Evolutionary conservation across 2,329 filamentous ascomycete genomes (phyloP), one percentile per base, ranked within the genome.

Genomic region (Nigrospora sphaerica): DNA sequence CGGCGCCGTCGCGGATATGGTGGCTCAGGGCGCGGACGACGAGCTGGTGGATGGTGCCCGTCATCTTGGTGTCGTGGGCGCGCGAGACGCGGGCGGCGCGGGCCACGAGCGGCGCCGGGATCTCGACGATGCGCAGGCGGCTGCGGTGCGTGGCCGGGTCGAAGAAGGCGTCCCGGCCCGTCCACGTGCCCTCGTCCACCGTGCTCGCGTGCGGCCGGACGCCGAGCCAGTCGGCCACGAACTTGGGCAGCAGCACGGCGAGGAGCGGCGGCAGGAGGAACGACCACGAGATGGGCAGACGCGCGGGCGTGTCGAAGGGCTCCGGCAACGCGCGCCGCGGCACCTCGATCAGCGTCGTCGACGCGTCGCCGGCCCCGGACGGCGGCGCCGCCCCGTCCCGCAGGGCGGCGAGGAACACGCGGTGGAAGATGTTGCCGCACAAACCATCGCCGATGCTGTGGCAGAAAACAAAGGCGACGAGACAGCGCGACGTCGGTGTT

Each of bases 401-500:
- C 13, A 56, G 44, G 3, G 55, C 60, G 5, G 58, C 18, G 12
- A 71, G 53, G 40, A 75, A 66, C 0, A 66, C 61, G 4, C 54
- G 57, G 46, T 75, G 71, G 46, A 76, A 73, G 5, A 64, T 54
- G 1, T 63, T 44, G 6, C 69, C 70, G 1, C 64, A 66, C 34
- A 61, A 62, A 0, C 71, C 73, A 49, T 75, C 72, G 9, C 66
- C 67, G 4, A 70, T 57, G 2, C 60, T 56, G 54, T 75, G 72
- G 0, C 69, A 73, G 52, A 59, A 73, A 1, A 61, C 56, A 44
- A 72, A 74, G 0, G 62, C 57, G 7, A 72, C 57, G 37, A 67
- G 64, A 50, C 53, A 61, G 13, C 58, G 53, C 9, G 42, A n/a
- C 13, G 32, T 28, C 16, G 32, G 17, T 3, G 14, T 32, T 2